These are phyloP conservation scores for Silene conica DNA, from an alignment of 148 eudicot species.

Conservation along the genomic window DNA sequence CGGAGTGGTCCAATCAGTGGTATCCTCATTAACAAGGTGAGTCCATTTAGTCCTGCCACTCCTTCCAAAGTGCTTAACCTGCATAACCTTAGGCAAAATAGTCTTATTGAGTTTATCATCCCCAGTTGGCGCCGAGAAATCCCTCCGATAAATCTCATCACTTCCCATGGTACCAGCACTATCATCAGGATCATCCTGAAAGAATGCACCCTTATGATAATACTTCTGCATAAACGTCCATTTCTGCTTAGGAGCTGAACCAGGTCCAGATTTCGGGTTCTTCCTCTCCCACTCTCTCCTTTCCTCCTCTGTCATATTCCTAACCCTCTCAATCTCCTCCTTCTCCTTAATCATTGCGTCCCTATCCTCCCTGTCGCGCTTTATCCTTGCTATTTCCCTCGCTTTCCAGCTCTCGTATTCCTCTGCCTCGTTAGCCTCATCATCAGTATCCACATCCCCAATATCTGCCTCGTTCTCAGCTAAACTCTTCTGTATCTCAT, in stretches of 20 bases:
- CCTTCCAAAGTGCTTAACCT: conserved; percentile 91
- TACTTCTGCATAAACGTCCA: conserved; percentile 99
- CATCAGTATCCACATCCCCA: conserved; percentile 81
- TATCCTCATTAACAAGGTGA: conserved; percentile 87
- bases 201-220: conserved; percentile 93
- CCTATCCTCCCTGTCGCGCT: conserved; percentile 84
- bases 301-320: conserved; percentile 96
- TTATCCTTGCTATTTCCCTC: conserved; percentile 86
- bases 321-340: conserved; percentile 88
- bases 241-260: conserved; percentile 47
- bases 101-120: conserved; percentile 88
- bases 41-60: conserved; percentile 98
- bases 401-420: conserved; percentile 89
- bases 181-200: conserved; percentile 72
- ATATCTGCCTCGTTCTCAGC: conserved; percentile 54
- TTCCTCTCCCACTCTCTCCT: conserved; percentile 93
- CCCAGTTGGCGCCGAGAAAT: conserved; percentile 87
- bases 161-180: conserved; percentile 53
- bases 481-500: conserved; percentile 43
- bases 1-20: conserved; percentile 88
- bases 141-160: conserved; percentile 48
- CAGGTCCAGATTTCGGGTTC: conserved; percentile 47
- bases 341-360: conserved; percentile 80
- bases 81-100: conserved; percentile 90
- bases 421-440: conserved; percentile 86